A percentile compares a stretch with the other conserved stretches of the same genome.
These are phyloP conservation scores for Obelidium mucronatum DNA, from an alignment of 192 early-diverging fungal genomes.

Conservation along the genomic window DNA sequence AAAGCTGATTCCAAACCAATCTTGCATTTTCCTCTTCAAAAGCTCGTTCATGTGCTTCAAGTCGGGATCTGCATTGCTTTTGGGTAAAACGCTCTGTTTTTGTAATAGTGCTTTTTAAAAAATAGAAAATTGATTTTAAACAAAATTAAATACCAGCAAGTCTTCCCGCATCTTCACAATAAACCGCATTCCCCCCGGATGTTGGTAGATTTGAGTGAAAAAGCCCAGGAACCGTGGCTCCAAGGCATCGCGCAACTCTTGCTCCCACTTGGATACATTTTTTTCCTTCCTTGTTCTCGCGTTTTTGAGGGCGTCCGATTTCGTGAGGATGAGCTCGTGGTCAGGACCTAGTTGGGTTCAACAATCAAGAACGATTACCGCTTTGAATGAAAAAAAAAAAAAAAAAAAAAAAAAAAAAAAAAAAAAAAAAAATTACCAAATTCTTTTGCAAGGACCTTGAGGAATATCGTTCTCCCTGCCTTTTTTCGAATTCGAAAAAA, in stretches of 20 bases:
- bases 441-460: slow-evolving; percentile 34
- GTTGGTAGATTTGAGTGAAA: slow-evolving; percentile 76
- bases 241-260: slow-evolving; percentile 68
- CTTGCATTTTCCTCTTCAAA: slow-evolving; percentile 72
- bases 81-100: slow-evolving; percentile 31
- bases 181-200: slow-evolving; percentile 84
- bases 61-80: slow-evolving; percentile 50
- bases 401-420: no score
- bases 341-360: slow-evolving; percentile 8
- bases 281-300: slow-evolving; percentile 23
- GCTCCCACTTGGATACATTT: slow-evolving; percentile 51
- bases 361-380: no score
- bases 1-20: slow-evolving; percentile 75
- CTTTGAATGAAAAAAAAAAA: no score
- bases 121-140: neutral
- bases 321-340: neutral
- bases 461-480: slow-evolving; percentile 20
- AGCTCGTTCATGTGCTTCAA: slow-evolving; percentile 67
- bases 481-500: neutral
- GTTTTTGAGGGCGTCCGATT: slow-evolving; percentile 6
- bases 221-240: slow-evolving; percentile 75
- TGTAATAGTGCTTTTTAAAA: neutral
- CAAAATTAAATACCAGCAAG: slow-evolving; percentile 61
- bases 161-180: slow-evolving; percentile 80
- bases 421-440: slow-evolving; percentile 21